Base-by-base conservation (phyloP, 352 stramenopile genomes). In the Hyaloperonospora brassicae region DNA sequence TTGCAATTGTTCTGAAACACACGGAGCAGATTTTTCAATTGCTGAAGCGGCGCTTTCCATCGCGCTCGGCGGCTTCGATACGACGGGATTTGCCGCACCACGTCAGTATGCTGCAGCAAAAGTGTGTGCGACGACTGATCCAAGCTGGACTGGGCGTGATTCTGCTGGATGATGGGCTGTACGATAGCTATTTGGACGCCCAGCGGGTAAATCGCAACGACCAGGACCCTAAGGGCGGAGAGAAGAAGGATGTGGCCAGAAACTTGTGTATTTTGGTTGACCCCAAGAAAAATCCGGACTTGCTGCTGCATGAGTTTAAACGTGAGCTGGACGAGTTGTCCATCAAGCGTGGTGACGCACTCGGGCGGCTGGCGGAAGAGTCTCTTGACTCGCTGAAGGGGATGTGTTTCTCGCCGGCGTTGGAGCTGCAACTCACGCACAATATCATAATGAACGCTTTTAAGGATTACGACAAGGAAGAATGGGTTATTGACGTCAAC, bases 361-460 rank as follows among this genome's bases (percentile, higher is more conserved):
- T 86, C 14, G 73, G 64, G 0, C 69, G 79, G 35, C 62, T 94
- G 36, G 81, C 77, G 0, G 84, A 94, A 44, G 83, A 90, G 47
- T 87, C 75, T 9, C 66, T 91, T 8, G 78, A 92, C 35, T 81
- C 81, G 36, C 66, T 91, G 25, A 86, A 84, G 31, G 72, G 86
- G 24, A 84, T 94, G 76, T 89, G 79, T 43, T 94, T 94, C 57
- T 90, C 84, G 40, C 84, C 84, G 0, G 84, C 84, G 2, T 54
- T 94, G 30, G 84, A 94, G 58, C 61, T 94, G 42, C 84, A 94
- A 47, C 54, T 94, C 11, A 94, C 84, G 31, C 84, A 94, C 66
- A 94, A 92, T 49, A 92, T 94, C 50, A 94, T 94, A 48, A 66
- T 86, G 57, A 94, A 94, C 51, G 84, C 84, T 0, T 83, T 92